Base-by-base conservation (phyloP, 495 filamentous ascomycete genomes). In the Tuber microsphaerosporum region DNA sequence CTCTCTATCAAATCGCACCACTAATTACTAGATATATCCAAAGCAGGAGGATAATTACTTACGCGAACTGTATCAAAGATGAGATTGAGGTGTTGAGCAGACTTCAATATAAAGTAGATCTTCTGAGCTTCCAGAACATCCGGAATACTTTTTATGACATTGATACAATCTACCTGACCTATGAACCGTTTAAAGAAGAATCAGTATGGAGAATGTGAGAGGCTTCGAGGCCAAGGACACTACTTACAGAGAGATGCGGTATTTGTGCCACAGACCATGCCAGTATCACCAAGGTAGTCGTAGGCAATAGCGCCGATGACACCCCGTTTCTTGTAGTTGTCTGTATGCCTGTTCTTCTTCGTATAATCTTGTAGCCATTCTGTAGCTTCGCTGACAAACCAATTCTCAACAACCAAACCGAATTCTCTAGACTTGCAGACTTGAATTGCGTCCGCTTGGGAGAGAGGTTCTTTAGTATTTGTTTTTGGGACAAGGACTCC, bases 401-500 rank as follows among this genome's bases (percentile, higher is more conserved):
- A 81, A 71, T 81, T 81, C 26, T 76, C 71, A 14, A 79, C 75
- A 22, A 73, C 74, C 19, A 75, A 65, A 12, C 72, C 73, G 48
- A 81, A 81, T 41, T 74, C 79, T 26, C 56, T 68, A 14, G 79
- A 78, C 61, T 81, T 78, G 69, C 80, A 81, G 31, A 81, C 69
- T 19, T 75, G 68, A 39, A 75, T 72, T 12, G 71, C 41, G 61
- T 81, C 76, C 31, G 26, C 56, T 65, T 65, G 56, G 26, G 56
- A 65, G 17, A 31, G 26, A 31, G 31, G 26, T 3, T 17, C 1
- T 0, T 26, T 14, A 26, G 51, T 26, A 31, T 26, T 26, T n/a
- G 51, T n/a, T 26, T 61, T 61, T 14, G 56, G 56, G 56, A 65
- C 10, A 65, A 65, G 56, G 56, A 65, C 4, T 19, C 4, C 26